Conservation (phyloP, 352 stramenopile genomes). For the Pythium dissimile region DNA sequence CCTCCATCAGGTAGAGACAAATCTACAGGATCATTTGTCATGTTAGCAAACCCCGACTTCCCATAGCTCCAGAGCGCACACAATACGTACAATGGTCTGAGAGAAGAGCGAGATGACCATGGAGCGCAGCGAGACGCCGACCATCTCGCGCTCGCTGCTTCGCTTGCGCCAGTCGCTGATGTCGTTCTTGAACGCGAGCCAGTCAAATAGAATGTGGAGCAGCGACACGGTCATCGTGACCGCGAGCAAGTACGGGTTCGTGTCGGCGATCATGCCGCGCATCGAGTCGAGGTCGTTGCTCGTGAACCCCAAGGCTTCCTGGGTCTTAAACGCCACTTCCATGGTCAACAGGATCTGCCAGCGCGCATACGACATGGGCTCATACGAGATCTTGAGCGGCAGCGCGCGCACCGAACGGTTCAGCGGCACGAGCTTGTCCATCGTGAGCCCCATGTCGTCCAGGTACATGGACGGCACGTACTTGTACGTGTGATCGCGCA, state of each 20-base stretch:
- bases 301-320: constrained; percentile 61
- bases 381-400: constrained; percentile 67
- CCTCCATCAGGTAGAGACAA: constrained; percentile 94
- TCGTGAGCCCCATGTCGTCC: constrained; percentile 68
- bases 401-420: constrained; percentile 52
- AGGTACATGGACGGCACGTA: constrained; percentile 78
- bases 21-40: constrained; percentile 44
- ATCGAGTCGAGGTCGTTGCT: constrained; percentile 83
- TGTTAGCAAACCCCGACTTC: neutral
- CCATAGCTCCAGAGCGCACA: neutral
- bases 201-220: constrained; percentile 97
- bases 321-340: constrained; percentile 51
- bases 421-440: constrained; percentile 65
- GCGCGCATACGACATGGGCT: constrained; percentile 70
- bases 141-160: constrained; percentile 86
- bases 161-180: constrained; percentile 95
- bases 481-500: constrained; percentile 42
- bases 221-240: constrained; percentile 95
- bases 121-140: constrained; percentile 91
- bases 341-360: constrained; percentile 81
- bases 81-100: constrained; percentile 67
- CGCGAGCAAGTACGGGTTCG: constrained; percentile 93
- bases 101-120: constrained; percentile 94
- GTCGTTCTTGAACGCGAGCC: constrained; percentile 97
- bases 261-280: constrained; percentile 91